A percentile compares a stretch with the other conserved stretches of the same genome.
phyloP scores from a whole-genome alignment of 2,329 filamentous ascomycete genomes.

The Neofusicoccum kwambonambiense region DNA sequence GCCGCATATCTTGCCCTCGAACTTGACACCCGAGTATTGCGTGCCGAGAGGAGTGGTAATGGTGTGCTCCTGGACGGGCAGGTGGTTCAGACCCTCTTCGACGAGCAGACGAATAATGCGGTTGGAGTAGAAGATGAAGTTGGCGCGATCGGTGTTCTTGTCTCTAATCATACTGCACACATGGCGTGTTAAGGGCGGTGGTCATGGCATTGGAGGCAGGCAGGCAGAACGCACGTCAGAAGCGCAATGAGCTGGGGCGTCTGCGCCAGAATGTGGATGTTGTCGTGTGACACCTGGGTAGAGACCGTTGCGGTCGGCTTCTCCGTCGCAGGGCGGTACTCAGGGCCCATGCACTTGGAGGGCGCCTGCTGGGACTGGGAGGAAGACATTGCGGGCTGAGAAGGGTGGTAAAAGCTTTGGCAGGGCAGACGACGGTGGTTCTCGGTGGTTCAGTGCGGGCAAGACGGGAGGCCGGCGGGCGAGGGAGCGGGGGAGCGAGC shows the following conservation, averaged over 20 bases:
- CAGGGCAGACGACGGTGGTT: not conserved
- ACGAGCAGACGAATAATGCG: slow-evolving; percentile 94
- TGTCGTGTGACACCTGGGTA: slow-evolving; percentile 74
- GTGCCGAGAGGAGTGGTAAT: slow-evolving; percentile 90
- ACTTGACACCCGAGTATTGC: slow-evolving; percentile 85
- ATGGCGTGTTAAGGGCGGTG: not conserved
- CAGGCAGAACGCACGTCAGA: slow-evolving; percentile 72
- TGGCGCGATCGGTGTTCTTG: slow-evolving; percentile 81
- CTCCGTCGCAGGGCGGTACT: slow-evolving; percentile 72
- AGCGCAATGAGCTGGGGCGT: slow-evolving; percentile 96
- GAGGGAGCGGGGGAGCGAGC: not conserved
- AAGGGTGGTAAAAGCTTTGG: not conserved
- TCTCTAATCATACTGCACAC: slow-evolving; percentile 86
- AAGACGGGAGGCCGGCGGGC: not conserved
- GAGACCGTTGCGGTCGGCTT: slow-evolving; percentile 90
- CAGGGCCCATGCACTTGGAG: slow-evolving; percentile 70
- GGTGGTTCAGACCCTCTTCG: slow-evolving; percentile 94
- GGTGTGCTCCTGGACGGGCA: slow-evolving; percentile 83
- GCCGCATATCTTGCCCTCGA: slow-evolving; percentile 97
- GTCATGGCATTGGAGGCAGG: not conserved
- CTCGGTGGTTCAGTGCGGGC: not conserved
- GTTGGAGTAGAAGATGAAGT: slow-evolving; percentile 99
- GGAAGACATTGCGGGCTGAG: slow-evolving; percentile 7
- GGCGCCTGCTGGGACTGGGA: slow-evolving; percentile 37
- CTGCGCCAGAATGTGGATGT: slow-evolving; percentile 86